A percentile compares a stretch with the other conserved stretches of the same genome.
Evolutionary conservation across 2,329 filamentous ascomycete species (phyloP).

Genomic region (Trichoderma sp.): DNA sequence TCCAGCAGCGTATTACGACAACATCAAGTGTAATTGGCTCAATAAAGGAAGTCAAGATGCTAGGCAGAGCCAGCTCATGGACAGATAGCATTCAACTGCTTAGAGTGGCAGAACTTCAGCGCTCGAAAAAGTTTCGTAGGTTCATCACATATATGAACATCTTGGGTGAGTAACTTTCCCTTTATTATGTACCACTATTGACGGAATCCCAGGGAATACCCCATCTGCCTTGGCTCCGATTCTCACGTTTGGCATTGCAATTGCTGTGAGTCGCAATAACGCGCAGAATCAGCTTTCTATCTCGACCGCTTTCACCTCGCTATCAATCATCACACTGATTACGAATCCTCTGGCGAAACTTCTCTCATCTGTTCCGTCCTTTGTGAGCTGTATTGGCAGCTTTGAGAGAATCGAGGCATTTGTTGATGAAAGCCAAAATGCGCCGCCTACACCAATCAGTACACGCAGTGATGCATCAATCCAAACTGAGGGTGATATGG

Average conservation of each 20-base stretch:
- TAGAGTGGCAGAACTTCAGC: conserved; percentile 26
- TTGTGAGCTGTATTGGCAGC: conserved; percentile 28
- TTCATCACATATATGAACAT: conserved; percentile 28
- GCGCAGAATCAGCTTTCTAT: neutral
- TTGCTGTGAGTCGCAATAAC: conserved; percentile 10
- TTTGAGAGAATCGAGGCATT: conserved; percentile 29
- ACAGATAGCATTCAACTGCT: conserved; percentile 15
- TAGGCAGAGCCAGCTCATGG: conserved; percentile 27
- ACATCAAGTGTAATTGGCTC: conserved; percentile 33
- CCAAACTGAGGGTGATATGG: neutral
- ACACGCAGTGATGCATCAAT: neutral
- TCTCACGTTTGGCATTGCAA: conserved; percentile 28
- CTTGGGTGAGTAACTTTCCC: conserved; percentile 10
- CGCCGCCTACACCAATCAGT: neutral
- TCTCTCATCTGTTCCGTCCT: conserved; percentile 26
- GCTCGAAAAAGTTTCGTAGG: conserved; percentile 28
- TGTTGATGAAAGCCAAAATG: neutral
- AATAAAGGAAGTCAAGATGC: conserved; percentile 26
- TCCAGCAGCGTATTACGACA: conserved; percentile 25
- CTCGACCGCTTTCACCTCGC: conserved; percentile 28
- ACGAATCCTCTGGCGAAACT: conserved; percentile 26
- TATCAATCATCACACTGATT: conserved; percentile 30
- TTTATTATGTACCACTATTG: neutral
- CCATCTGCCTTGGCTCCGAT: conserved; percentile 24
- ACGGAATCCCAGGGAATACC: neutral